Evolutionary conservation across 495 filamentous ascomycete species (phyloP), one percentile per base, ranked within the genome.

Genomic region (Pseudoneurospora amorphoporcata): DNA sequence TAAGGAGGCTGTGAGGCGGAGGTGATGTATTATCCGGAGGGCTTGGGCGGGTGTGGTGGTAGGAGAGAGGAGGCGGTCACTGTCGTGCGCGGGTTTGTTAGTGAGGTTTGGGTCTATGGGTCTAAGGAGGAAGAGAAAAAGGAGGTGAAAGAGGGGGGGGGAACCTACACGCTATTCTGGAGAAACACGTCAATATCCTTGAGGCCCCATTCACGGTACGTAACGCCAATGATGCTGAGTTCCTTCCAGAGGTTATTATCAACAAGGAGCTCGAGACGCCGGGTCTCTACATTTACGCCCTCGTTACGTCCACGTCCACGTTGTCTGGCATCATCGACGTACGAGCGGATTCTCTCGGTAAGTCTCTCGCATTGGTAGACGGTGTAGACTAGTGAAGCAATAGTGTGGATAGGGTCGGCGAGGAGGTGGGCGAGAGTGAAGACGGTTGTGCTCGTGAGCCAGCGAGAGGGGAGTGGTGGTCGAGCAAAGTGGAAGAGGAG

Each of bases 401-500:
- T 70, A 12, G 70, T 74, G 23, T 14, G 42, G 23, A 74, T 68
- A 9, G 73, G 73, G 68, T 72, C 70, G 17, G 68, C 73, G 32
- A 74, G 16, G 29, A 74, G 43, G 32, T 70, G 61, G 37, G 70
- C 38, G 12, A 74, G 32, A 8, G 72, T 42, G 65, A 74, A 72
- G 8, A 74, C 43, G 38, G 32, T 74, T 7, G 73, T 74, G 73
- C 70, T 74, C 19, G 70, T 70, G 42, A 65, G 68, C 16, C 38
- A 39, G 0, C 65, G 42, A 9, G 38, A 69, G 23, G 70, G 16
- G 41, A 74, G 68, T 5, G 73, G 73, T 14, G 73, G 73, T 6
- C 73, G 73, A 14, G 70, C 41, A 23, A 74, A 71, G 41, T 74
- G 70, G 42, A 72, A 72, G 43, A 74, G 70, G 16, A 74, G 42